Conservation (phyloP, 108 stramenopile species). For the Cyclostephanos tholiformis region DNA sequence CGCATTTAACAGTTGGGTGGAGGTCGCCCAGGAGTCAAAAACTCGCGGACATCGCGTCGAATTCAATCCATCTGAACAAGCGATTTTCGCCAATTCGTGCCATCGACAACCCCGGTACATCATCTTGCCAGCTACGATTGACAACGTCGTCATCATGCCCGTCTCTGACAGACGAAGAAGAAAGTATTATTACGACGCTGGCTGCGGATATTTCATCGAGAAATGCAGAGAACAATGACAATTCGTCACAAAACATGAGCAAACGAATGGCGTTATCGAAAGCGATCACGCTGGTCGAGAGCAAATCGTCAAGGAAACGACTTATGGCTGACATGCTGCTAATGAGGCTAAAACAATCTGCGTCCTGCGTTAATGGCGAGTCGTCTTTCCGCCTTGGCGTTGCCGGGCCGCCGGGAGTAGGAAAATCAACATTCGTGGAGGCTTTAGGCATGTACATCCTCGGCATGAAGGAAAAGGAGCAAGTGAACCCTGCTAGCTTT, state of each 20-base stretch:
- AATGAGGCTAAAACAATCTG: constrained; percentile 32
- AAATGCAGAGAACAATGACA: constrained; percentile 4
- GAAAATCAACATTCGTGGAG: constrained; percentile 60
- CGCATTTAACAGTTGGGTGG: not conserved
- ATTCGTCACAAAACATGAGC: constrained; percentile 9
- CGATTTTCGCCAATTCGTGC: not conserved
- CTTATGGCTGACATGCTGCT: constrained; percentile 69
- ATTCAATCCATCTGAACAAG: no score
- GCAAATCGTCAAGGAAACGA: constrained; percentile 50
- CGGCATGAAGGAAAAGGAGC: constrained; percentile 24
- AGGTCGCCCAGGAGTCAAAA: not conserved
- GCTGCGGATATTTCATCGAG: constrained; percentile 25
- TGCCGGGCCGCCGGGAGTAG: constrained; percentile 77
- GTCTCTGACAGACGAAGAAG: constrained; percentile 34
- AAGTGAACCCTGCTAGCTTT: not conserved
- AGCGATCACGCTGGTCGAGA: constrained; percentile 83
- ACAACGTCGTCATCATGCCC: constrained; percentile 4
- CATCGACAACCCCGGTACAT: no score
- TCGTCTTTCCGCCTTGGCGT: constrained; percentile 77
- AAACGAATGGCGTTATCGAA: constrained; percentile 67
- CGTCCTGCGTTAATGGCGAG: not conserved
- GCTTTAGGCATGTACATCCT: constrained; percentile 73
- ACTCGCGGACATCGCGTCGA: no score
- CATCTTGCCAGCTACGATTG: not conserved
- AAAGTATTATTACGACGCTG: constrained; percentile 16